phyloP scores from a whole-genome alignment of 345 rosid genomes.

The Salix viminalis region DNA sequence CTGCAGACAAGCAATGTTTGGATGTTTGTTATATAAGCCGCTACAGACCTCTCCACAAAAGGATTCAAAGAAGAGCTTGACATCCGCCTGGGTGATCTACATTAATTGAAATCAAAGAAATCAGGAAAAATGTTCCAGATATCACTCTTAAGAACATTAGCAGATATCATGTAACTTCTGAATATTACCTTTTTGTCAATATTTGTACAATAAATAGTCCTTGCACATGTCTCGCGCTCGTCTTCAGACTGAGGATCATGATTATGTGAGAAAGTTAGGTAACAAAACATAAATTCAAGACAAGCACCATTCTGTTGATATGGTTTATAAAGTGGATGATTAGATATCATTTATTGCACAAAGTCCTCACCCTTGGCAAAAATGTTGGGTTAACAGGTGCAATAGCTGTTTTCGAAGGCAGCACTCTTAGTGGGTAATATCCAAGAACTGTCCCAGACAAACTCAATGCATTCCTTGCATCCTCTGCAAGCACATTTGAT shows the following conservation, averaged over 20 bases:
- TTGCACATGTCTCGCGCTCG: constrained; percentile 96
- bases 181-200: constrained; percentile 77
- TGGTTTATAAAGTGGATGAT: background rate
- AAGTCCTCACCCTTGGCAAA: constrained; percentile 73
- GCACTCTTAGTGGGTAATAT: constrained; percentile 82
- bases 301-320: background rate
- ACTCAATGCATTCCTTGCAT: constrained; percentile 80
- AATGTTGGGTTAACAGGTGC: constrained; percentile 99
- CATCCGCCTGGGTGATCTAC: constrained; percentile 79
- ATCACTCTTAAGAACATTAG: background rate
- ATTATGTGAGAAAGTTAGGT: constrained; percentile 10
- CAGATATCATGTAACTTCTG: background rate
- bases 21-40: constrained; percentile 1
- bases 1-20: background rate
- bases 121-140: constrained; percentile 1
- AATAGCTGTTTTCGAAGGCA: constrained; percentile 98
- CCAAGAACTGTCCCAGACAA: constrained; percentile 92
- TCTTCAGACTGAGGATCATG: constrained; percentile 67
- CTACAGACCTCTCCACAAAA: constrained; percentile 80
- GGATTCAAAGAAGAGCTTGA: constrained; percentile 78
- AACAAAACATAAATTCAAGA: constrained; percentile 5
- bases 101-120: constrained; percentile 20
- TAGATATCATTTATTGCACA: background rate
- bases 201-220: constrained; percentile 96
- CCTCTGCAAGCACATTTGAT: constrained; percentile 50